A percentile compares a stretch with the other conserved stretches of the same genome.
Conservation (phyloP, 2,329 filamentous ascomycete species). For the Colletotrichum gloeosporioides region DNA sequence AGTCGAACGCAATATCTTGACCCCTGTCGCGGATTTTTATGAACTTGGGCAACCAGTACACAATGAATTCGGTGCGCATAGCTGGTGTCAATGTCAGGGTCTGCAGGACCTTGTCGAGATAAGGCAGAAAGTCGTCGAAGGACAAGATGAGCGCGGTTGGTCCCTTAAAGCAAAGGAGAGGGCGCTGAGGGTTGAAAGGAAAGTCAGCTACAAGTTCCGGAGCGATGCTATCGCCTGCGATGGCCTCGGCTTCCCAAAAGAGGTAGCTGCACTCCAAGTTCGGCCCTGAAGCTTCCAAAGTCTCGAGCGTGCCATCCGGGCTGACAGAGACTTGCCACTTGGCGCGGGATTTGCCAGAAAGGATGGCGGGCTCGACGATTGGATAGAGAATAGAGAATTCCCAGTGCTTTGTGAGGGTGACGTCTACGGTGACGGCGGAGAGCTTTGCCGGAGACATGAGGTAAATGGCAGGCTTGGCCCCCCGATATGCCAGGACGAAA, state of each 20-base stretch:
- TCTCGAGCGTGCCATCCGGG: neutral
- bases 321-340: neutral
- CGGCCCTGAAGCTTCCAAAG: neutral
- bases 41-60: conserved; percentile 20
- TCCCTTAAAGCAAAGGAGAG: neutral
- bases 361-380: neutral
- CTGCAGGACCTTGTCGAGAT: conserved; percentile 8
- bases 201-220: neutral
- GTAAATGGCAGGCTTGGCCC: neutral
- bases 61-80: conserved; percentile 22
- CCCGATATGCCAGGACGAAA: neutral
- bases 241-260: conserved; percentile 1
- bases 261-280: neutral
- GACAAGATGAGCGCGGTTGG: neutral
- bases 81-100: conserved; percentile 4
- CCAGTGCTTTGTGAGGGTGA: neutral
- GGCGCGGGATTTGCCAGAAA: neutral
- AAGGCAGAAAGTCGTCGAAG: neutral
- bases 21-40: neutral
- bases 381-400: neutral
- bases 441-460: neutral
- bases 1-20: conserved; percentile 8
- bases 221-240: neutral
- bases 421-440: neutral
- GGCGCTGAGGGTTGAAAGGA: neutral